These are phyloP conservation scores for Saccharomycopsis capsularis DNA, from an alignment of 805 yeast species.

Conservation along the genomic window DNA sequence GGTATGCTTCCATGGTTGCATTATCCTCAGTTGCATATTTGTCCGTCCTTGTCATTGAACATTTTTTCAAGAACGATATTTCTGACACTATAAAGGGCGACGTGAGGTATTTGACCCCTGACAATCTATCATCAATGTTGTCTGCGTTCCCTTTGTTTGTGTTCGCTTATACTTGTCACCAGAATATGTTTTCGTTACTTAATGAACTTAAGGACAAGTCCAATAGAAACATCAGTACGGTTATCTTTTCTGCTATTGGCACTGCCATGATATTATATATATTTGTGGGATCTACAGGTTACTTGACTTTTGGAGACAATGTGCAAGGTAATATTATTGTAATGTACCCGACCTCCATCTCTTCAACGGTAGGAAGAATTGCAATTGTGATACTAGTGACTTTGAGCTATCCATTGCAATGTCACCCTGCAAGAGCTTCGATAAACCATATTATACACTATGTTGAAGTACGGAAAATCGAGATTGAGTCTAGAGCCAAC, in stretches of 20 bases:
- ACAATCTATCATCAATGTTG: slow-evolving; percentile 41
- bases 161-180: slow-evolving; percentile 94
- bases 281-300: slow-evolving; percentile 74
- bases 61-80: slow-evolving; percentile 54
- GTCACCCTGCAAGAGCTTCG: slow-evolving; percentile 85
- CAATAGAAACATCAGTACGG: slow-evolving; percentile 36
- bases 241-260: slow-evolving; percentile 49
- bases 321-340: slow-evolving; percentile 76
- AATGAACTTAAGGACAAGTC: slow-evolving; percentile 67
- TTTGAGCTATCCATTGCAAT: slow-evolving; percentile 81
- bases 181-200: slow-evolving; percentile 83
- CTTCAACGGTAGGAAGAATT: slow-evolving; percentile 73
- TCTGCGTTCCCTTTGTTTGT: slow-evolving; percentile 85
- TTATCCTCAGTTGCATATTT: slow-evolving; percentile 74
- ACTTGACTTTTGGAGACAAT: slow-evolving; percentile 76
- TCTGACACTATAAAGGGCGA: slow-evolving; percentile 40
- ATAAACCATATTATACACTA: slow-evolving; percentile 63
- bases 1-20: slow-evolving; percentile 80
- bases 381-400: slow-evolving; percentile 77
- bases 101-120: slow-evolving; percentile 42
- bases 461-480: slow-evolving; percentile 24
- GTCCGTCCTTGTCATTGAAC: slow-evolving; percentile 64
- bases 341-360: slow-evolving; percentile 56
- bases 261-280: slow-evolving; percentile 58
- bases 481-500: slow-evolving; percentile 21